Evolutionary conservation across 2,329 filamentous ascomycete species (phyloP).

Genomic region (Fusarium sp.): DNA sequence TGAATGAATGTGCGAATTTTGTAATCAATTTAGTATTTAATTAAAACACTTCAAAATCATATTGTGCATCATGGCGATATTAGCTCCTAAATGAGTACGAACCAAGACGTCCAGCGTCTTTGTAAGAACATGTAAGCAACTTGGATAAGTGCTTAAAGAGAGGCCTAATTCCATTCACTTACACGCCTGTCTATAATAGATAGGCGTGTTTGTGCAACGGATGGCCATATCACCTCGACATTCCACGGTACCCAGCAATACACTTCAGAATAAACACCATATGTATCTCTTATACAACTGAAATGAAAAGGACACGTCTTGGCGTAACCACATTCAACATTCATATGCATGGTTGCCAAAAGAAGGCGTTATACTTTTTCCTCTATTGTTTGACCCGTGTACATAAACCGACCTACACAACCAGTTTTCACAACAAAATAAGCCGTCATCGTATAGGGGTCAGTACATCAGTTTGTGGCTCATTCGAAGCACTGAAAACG

Average conservation of each 20-base stretch:
- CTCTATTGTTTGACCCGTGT: accelerated
- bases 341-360: neutral
- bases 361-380: neutral
- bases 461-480: constrained; percentile 39
- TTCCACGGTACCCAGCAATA: neutral
- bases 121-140: neutral
- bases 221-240: neutral
- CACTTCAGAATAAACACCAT: neutral
- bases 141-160: neutral
- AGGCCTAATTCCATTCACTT: neutral
- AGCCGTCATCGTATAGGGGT: constrained; percentile 38
- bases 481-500: constrained; percentile 36
- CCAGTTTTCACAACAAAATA: neutral
- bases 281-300: too few species aligned
- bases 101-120: neutral
- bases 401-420: neutral
- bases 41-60: constrained; percentile 2
- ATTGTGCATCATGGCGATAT: neutral
- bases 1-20: constrained; percentile 8
- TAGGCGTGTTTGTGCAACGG: neutral
- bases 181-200: neutral
- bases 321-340: neutral
- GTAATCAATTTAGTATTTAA: constrained; percentile 29
- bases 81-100: neutral
- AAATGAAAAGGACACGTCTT: neutral